Base-by-base conservation (phyloP, 2,329 filamentous ascomycete species). In the Xylariomycetidae sp. region DNA sequence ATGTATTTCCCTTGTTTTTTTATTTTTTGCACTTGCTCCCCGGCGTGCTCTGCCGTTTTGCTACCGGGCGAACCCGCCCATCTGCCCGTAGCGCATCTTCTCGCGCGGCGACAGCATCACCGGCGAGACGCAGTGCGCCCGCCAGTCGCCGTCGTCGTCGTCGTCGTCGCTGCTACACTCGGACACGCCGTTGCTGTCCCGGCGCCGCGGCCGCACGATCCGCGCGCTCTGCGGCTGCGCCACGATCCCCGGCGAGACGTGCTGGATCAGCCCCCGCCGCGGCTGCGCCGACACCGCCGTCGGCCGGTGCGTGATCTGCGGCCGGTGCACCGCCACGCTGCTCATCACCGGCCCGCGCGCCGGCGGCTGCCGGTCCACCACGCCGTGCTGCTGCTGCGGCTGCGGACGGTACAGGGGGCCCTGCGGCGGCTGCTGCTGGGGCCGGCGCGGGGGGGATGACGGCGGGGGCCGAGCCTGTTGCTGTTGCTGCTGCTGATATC, bases 181-280 rank as follows among this genome's bases (percentile, higher is more conserved):
- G 10, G 47, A 52, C 7, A 54, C 34, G 3, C 46, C 41, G 15
- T 53, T 50, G 13, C 50, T 53, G 32, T 52, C 47, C 20, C 40
- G 34, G 3, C 46, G 42, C n/a, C n/a, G 24, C 6, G 12, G 24
- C 24, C 12, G 6, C 24, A 25, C 24, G 27, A 13, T 3, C 13
- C 12, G 6, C 24, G 15, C 24, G 27, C 14, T 3, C 13, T 38
- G 31, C 3, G 19, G 25, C 27, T 34, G 29, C 26, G 35, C 36
- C 4, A n/a, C n/a, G n/a, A 31, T 9, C 4, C 5, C 15, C 2
- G 19, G 38, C 2, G 12, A 23, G 5, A 30, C 29, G n/a, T 29
- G 19, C 1, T 23, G 22, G 9, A 9, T 23, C 22, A n/a, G 22
- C 8, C 9, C 6, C 24, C 7, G 6, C 24, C n/a, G 7, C 24